Conservation (phyloP, 2,329 filamentous ascomycete genomes). For the Madurella fahalii region DNA sequence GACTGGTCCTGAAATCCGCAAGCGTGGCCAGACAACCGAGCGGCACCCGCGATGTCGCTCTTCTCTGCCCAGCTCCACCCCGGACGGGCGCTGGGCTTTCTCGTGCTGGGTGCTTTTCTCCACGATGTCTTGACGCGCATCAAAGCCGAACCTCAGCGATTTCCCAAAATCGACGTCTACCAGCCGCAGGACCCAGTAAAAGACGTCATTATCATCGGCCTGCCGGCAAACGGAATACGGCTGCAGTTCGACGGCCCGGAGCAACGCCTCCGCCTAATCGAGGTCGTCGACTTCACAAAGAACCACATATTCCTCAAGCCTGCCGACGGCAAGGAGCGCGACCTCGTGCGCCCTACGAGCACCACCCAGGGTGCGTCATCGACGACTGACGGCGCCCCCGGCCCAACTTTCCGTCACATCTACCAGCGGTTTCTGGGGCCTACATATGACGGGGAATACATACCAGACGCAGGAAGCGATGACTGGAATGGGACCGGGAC, state of each 20-base stretch:
- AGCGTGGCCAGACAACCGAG: neutral
- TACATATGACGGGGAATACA: constrained; percentile 89
- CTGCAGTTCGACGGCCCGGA: constrained; percentile 91
- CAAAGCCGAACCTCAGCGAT: constrained; percentile 79
- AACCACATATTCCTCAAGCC: constrained; percentile 75
- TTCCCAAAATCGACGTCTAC: constrained; percentile 81
- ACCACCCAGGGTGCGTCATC: constrained; percentile 27
- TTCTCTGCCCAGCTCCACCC: constrained; percentile 25
- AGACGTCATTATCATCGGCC: constrained; percentile 68
- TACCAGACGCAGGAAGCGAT: constrained; percentile 56
- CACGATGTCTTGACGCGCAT: constrained; percentile 84
- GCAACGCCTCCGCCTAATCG: constrained; percentile 84
- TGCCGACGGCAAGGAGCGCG: constrained; percentile 57
- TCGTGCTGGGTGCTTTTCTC: constrained; percentile 72
- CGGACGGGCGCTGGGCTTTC: constrained; percentile 23
- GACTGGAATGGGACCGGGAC: constrained; percentile 31
- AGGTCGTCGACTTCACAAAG: constrained; percentile 85
- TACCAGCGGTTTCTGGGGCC: constrained; percentile 92
- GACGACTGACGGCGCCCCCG: constrained; percentile 35
- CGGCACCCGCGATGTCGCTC: constrained; percentile 18
- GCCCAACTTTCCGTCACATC: constrained; percentile 80
- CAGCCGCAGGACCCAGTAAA: constrained; percentile 69
- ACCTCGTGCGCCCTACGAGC: constrained; percentile 64
- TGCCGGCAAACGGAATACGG: constrained; percentile 83
- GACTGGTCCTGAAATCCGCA: neutral